A percentile compares a stretch with the other conserved stretches of the same genome.
phyloP scores from a whole-genome alignment of 139 green algal species.

The Haematococcus lacustris region DNA sequence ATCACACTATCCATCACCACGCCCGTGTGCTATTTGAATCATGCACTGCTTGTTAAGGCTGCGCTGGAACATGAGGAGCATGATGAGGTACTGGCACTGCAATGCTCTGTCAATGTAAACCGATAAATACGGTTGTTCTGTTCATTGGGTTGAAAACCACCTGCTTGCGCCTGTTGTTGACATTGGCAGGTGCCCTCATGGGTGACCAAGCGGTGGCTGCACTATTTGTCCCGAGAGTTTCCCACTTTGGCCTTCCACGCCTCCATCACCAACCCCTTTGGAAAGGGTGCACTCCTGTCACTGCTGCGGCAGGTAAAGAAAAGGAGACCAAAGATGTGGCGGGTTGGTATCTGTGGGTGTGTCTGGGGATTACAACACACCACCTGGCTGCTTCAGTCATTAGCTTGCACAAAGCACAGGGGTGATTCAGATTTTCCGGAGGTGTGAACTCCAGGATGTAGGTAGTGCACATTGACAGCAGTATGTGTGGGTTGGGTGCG shows the following conservation, averaged over 20 bases:
- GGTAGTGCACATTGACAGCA: too few relatives aligned
- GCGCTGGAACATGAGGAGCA: not conserved
- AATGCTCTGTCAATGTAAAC: not conserved
- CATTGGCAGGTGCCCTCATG: slow-evolving; percentile 82
- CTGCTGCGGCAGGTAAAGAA: slow-evolving; percentile 42
- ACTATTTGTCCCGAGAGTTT: slow-evolving; percentile 81
- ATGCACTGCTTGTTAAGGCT: too few relatives aligned
- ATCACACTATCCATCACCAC: not conserved
- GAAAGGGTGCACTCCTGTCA: slow-evolving; percentile 85
- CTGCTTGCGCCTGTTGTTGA: not conserved
- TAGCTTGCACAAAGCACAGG: too few relatives aligned
- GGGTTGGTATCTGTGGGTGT: too few relatives aligned
- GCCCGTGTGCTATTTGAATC: too few relatives aligned
- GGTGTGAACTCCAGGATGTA: too few relatives aligned
- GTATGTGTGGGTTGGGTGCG: too few relatives aligned
- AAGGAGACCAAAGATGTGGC: too few relatives aligned
- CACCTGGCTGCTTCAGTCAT: too few relatives aligned
- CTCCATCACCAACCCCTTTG: slow-evolving; percentile 93
- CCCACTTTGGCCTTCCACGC: slow-evolving; percentile 97
- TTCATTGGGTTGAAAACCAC: not conserved
- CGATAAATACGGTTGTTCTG: not conserved
- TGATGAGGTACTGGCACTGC: not conserved
- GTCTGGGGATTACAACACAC: too few relatives aligned
- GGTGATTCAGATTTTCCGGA: too few relatives aligned
- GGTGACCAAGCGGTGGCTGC: slow-evolving; percentile 96